Evolutionary conservation across 2,329 filamentous ascomycete genomes (phyloP), one percentile per base, ranked within the genome.

Genomic region (Chrysoporthe puriensis): DNA sequence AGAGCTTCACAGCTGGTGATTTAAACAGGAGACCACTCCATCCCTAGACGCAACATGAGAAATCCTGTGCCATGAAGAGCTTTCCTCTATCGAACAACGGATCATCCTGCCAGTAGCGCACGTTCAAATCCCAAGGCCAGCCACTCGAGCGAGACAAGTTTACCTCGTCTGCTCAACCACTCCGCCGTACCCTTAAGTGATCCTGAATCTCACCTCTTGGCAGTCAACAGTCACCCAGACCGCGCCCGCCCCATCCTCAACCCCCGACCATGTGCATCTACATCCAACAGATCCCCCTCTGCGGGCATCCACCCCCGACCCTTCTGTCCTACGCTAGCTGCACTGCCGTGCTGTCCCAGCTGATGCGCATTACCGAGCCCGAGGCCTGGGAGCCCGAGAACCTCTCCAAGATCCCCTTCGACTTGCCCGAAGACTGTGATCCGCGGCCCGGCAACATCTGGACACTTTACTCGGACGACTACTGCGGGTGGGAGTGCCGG

Each of bases 401-500:
- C 26, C 57, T 63, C 3, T 26, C 46, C 32, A 54, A 59, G 6
- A 7, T 74, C 1, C 73, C 72, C 26, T 74, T 74, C 67, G 43
- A 63, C 14, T 70, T 71, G 68, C 67, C 70, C 1, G 68, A 72
- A 11, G 50, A 59, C 11, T 75, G 73, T 52, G 64, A 70, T 44
- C 74, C 73, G 36, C 52, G 56, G 32, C 57, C 56, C 1, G 62
- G 62, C 6, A 75, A 74, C 61, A 66, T 70, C 26, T 57, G 56
- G 11, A 56, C 63, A 5, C 50, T 73, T 3, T 34, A 40, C 56
- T 73, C 71, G 26, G 70, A 66, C n/a, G 63, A 67, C 5, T 74
- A 70, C 66, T 76, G 74, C 66, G 72, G 74, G 2, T 75, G 73
- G 74, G 74, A 75, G 66, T 76, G 74, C 43, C 67, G 70, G 18